Conservation (phyloP, 257 asterid genomes). For the Nicotiana sylvestris region DNA sequence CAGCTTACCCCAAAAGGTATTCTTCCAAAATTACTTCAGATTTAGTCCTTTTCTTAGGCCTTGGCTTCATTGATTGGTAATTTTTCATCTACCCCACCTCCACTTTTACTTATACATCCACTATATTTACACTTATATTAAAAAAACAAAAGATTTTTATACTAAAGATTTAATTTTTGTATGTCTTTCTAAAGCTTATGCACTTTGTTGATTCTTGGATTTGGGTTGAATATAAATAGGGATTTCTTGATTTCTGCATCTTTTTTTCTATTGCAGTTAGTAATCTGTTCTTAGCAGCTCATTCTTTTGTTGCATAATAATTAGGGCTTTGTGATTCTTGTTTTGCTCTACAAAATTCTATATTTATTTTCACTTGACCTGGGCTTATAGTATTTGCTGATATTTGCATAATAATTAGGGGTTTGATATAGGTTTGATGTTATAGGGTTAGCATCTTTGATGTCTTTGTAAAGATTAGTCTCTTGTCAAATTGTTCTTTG, state of each 20-base stretch:
- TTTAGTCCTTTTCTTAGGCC: constrained; percentile 93
- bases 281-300: constrained; percentile 19
- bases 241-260: constrained; percentile 16
- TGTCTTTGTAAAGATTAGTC: constrained; percentile 18
- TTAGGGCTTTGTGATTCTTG: constrained; percentile 6
- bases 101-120: neutral
- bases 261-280: neutral
- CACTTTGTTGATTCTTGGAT: constrained; percentile 41
- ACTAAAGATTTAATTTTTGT: constrained; percentile 10
- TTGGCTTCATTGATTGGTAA: constrained; percentile 99
- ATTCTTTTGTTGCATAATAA: constrained; percentile 10
- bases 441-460: constrained; percentile 24
- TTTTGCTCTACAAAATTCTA: neutral
- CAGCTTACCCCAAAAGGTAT: constrained; percentile 37
- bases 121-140: neutral
- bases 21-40: constrained; percentile 95
- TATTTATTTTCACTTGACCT: neutral
- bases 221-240: constrained; percentile 31
- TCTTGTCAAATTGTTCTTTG: constrained; percentile 26
- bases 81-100: neutral
- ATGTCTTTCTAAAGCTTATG: constrained; percentile 17
- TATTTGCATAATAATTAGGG: neutral
- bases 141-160: neutral
- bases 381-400: constrained; percentile 11
- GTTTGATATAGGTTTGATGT: constrained; percentile 27